Evolutionary conservation across 345 rosid species (phyloP).

Genomic region (Eucalyptus curtisii): DNA sequence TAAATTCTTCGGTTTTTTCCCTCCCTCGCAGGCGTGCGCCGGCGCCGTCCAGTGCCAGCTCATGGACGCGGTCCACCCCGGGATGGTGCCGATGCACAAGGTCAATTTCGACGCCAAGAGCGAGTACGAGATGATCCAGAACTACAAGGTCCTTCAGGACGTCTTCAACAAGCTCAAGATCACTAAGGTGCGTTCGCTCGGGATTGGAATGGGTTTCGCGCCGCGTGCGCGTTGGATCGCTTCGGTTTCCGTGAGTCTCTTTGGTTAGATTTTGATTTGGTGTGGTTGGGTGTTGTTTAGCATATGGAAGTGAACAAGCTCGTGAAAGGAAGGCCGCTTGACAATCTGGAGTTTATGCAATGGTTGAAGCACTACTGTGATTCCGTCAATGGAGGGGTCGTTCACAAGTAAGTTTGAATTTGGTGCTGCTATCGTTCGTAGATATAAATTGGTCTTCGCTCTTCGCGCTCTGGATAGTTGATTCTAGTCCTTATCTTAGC

Average conservation of each 20-base stretch:
- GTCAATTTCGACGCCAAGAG: conserved; percentile 92
- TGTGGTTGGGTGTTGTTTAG: conserved; percentile 6
- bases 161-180: conserved; percentile 93
- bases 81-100: conserved; percentile 95
- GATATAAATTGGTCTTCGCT: background rate
- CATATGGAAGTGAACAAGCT: conserved; percentile 89
- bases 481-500: background rate
- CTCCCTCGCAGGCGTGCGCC: conserved; percentile 51
- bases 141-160: conserved; percentile 93
- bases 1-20: background rate
- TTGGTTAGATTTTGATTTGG: background rate
- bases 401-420: conserved; percentile 24
- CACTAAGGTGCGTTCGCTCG: conserved; percentile 50
- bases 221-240: background rate
- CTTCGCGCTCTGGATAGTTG: background rate
- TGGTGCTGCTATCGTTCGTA: background rate
- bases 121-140: conserved; percentile 98
- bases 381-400: conserved; percentile 56
- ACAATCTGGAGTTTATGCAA: conserved; percentile 95
- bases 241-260: background rate
- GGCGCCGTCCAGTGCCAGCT: conserved; percentile 95
- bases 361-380: conserved; percentile 98
- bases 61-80: conserved; percentile 86
- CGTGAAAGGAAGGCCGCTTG: conserved; percentile 92
- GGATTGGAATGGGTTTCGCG: background rate